These are phyloP conservation scores for Pterulicium gracile DNA, from an alignment of 1,284 basidiomycete genomes.

Conservation along the genomic window DNA sequence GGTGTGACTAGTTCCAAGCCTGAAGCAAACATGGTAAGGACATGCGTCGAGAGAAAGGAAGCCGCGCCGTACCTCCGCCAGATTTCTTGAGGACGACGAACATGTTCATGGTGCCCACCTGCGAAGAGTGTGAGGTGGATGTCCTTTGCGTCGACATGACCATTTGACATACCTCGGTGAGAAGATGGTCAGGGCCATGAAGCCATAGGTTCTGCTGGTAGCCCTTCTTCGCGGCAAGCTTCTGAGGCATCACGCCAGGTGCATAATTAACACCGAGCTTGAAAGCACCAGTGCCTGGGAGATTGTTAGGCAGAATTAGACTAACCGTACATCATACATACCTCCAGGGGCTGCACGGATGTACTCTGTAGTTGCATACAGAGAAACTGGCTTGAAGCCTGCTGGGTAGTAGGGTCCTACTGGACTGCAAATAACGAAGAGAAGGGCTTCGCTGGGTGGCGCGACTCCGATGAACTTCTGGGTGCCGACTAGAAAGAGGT, in stretches of 20 bases:
- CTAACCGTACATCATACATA: too few relatives aligned
- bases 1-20: constrained; percentile 81
- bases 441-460: constrained; percentile 80
- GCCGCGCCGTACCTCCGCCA: constrained; percentile 40
- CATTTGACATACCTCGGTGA: constrained; percentile 66
- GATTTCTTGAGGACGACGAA: constrained; percentile 77
- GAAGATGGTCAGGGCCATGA: constrained; percentile 74
- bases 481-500: constrained; percentile 63
- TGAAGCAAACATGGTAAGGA: constrained; percentile 15
- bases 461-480: constrained; percentile 83
- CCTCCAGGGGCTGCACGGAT: constrained; percentile 88
- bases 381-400: constrained; percentile 92
- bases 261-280: constrained; percentile 93
- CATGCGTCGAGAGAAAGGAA: not conserved
- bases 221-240: constrained; percentile 72
- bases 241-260: constrained; percentile 82
- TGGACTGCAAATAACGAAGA: constrained; percentile 92
- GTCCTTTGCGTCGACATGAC: too few relatives aligned
- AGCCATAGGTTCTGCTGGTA: constrained; percentile 97
- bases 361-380: constrained; percentile 87
- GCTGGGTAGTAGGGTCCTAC: constrained; percentile 93
- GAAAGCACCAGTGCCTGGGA: constrained; percentile 72
- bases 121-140: constrained; percentile 2
- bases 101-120: constrained; percentile 95
- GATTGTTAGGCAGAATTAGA: too few relatives aligned